Evolutionary conservation across 108 stramenopile species (phyloP).

Genomic region (Pelagomonas calceolata): DNA sequence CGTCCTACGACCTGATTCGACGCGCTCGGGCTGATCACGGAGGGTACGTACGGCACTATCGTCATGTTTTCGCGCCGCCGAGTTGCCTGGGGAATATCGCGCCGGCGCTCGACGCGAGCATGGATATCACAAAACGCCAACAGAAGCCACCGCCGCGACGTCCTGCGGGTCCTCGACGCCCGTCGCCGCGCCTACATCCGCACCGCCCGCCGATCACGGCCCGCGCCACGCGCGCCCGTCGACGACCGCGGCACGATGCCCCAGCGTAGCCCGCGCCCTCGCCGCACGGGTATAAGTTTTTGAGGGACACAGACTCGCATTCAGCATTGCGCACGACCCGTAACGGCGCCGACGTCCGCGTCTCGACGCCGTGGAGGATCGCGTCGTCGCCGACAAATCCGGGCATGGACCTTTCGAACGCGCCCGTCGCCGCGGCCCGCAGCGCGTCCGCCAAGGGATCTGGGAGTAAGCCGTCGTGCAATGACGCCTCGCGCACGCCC

Average conservation of each 20-base stretch:
- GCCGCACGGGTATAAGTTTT: conserved; percentile 68
- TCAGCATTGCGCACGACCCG: conserved; percentile 55
- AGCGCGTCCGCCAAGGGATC: conserved; percentile 59
- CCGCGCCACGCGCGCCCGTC: conserved; percentile 43
- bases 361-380: conserved; percentile 84
- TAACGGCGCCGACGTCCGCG: conserved; percentile 78
- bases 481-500: conserved; percentile 64
- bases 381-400: conserved; percentile 64
- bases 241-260: conserved; percentile 88
- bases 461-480: conserved; percentile 70
- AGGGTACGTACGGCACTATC: too few species aligned
- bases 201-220: neutral
- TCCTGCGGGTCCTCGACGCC: too few species aligned
- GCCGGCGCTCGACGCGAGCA: too few species aligned
- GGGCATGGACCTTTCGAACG: conserved; percentile 67
- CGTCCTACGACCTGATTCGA: too few species aligned
- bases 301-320: conserved; percentile 52
- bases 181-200: too few species aligned
- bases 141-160: too few species aligned
- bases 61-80: too few species aligned
- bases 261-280: conserved; percentile 96
- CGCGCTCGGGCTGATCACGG: too few species aligned
- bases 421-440: conserved; percentile 47
- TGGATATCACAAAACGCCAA: too few species aligned
- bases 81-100: too few species aligned